Percentiles rank a stretch among this genome's conserved stretches.
phyloP scores from a whole-genome alignment of 2,329 filamentous ascomycete species.

The Trichoderma asperellum region DNA sequence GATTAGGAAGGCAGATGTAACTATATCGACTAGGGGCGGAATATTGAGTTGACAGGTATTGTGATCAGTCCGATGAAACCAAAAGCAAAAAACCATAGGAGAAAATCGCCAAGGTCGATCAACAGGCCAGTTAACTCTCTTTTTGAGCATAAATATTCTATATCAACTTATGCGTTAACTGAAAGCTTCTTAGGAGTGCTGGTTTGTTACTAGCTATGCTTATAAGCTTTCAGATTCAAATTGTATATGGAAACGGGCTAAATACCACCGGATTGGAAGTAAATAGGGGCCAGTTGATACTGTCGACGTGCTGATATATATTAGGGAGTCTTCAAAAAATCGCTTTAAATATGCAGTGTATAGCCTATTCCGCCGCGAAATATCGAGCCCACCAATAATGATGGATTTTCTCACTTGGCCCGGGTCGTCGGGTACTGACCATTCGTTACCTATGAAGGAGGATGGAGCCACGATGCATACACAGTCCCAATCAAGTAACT shows the following conservation, averaged over 20 bases:
- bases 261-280: not conserved
- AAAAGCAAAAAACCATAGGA: not conserved
- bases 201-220: not conserved
- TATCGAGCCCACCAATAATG: conserved; percentile 6
- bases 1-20: conserved; percentile 7
- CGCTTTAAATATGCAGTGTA: not conserved
- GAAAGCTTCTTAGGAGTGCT: not conserved
- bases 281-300: not conserved
- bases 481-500: not conserved
- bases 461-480: not conserved
- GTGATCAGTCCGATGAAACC: not conserved
- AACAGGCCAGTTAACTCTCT: too few species aligned
- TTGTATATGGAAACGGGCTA: not conserved
- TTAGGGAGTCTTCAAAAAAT: not conserved
- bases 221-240: not conserved
- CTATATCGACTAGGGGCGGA: not conserved
- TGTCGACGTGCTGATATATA: not conserved
- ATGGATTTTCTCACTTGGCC: not conserved
- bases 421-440: conserved; percentile 13
- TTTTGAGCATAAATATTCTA: not conserved
- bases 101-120: too few species aligned
- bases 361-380: not conserved
- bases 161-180: not conserved
- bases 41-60: not conserved
- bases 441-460: not conserved